Evolutionary conservation across 1,139 yeast species (phyloP), one percentile per base, ranked within the genome.

Genomic region (Suhomyces kunorum): DNA sequence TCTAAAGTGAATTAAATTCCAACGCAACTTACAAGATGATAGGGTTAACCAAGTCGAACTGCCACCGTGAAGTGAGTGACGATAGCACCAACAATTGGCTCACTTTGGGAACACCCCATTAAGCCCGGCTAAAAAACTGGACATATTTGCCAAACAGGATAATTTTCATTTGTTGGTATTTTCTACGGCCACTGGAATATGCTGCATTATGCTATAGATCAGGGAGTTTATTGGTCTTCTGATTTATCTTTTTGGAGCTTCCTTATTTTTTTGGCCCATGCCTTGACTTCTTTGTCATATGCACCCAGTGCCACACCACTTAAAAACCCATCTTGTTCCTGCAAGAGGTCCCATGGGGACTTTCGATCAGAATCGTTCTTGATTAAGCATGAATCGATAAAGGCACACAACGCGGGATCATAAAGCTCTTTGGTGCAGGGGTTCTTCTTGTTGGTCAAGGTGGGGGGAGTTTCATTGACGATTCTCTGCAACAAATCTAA

Each of bases 391-490:
- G 72, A 66, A 51, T 81, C 80, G 22, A 88, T 81, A 55, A 88
- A 87, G 38, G 68, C 66, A 46, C 85, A 73, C 51, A 88, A 67
- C 23, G 67, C 72, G 1, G 51, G 29, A 44, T 71, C 76, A 46
- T 63, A 72, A 1, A 50, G 50, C 26, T 44, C 32, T 3, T 53
- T 51, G 2, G 70, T 65, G 5, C 47, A 40, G 1, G 58, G 58
- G 45, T 68, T 63, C 3, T 47, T 47, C 40, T 57, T 61, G 11
- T 55, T 52, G 3, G 59, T 47, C 34, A 90, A 71, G 1, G 76
- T 68, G 9, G 98, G 98, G 0, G 98, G 92, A 4, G 83, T 81
- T 59, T 94, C 98, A 55, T 90, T 87, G 19, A 92, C 98, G 36
- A 92, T 90, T 50, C 96, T 69, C 63, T 92, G 98, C 44, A 92